Percentiles rank a stretch among this genome's conserved stretches.
Evolutionary conservation across 2,329 filamentous ascomycete genomes (phyloP).

Genomic region (Colletotrichum somersetense): DNA sequence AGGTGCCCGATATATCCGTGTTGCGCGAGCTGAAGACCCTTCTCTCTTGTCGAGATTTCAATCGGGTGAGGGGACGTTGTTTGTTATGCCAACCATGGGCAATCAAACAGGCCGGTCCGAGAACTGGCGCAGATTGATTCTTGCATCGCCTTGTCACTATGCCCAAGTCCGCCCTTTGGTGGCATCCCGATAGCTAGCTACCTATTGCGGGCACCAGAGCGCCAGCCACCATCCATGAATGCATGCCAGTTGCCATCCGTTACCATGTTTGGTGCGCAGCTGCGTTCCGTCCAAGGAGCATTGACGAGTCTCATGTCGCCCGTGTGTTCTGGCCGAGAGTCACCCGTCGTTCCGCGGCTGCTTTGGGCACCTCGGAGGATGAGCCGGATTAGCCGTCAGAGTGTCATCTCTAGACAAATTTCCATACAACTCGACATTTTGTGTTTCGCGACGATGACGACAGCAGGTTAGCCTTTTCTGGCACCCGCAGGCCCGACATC

Average conservation of each 20-base stretch:
- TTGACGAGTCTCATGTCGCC: constrained; percentile 19
- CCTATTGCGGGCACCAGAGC: background rate
- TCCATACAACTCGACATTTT: constrained; percentile 8
- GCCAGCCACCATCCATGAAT: constrained; percentile 4
- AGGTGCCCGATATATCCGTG: background rate
- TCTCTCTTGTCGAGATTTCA: background rate
- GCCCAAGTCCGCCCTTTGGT: background rate
- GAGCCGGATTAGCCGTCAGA: constrained; percentile 6
- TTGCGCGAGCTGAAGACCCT: background rate
- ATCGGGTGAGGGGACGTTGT: background rate
- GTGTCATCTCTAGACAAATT: background rate
- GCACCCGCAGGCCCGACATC: constrained; percentile 13
- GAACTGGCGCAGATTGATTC: background rate
- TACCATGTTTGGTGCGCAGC: constrained; percentile 26
- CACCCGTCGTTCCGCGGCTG: constrained; percentile 16
- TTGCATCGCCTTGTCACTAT: constrained; percentile 1
- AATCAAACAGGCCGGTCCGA: constrained; percentile 4
- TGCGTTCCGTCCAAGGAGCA: constrained; percentile 30
- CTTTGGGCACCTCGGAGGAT: constrained; percentile 9
- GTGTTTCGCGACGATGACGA: constrained; percentile 33
- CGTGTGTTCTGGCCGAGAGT: constrained; percentile 15
- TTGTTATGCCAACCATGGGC: background rate
- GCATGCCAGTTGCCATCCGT: constrained; percentile 39
- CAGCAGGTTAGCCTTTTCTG: constrained; percentile 14
- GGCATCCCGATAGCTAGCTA: background rate